Base-by-base conservation (phyloP, 164 flowering plant species). In the Aristolochia californica region DNA sequence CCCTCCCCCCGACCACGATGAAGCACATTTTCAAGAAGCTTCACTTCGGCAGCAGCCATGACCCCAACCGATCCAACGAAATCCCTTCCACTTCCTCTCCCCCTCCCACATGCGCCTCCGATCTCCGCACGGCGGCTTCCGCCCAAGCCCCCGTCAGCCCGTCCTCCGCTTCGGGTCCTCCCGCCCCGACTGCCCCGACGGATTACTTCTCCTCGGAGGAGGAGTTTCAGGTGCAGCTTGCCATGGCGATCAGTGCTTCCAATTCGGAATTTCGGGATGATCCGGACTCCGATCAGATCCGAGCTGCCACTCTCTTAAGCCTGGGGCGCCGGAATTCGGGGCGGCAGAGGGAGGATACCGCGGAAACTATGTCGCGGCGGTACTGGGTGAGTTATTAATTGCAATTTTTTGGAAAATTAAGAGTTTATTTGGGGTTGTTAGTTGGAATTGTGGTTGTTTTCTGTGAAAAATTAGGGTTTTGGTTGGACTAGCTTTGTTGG, bases 1-100 rank as follows among this genome's bases (percentile, higher is more conserved):
- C 10, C 7, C 5, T 7, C 1, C 5, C 11, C 40, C 40, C 5
- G 40, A 34, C 40, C 10, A 50, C 45, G 64, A 87, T 94, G 96
- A 94, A 86, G 68, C 77, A 89, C 87, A 94, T 94, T 77, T 85
- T 94, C 85, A 87, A 85, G 82, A 94, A 87, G 74, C 87, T 87
- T 26, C 95, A 89, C 72, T 68, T 67, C 66, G 86, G 80, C 25
- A 64, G 70, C 68, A 75, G 58, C 58, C 81, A 81, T 70, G 82
- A 86, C 12, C 76, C 83, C 24, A 76, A 70, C 55, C 87, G 88
- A 55, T 72, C 85, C 18, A 79, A 81, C 70, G 96, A 84, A 55
- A 56, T 68, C 59, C 65, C 66, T 0, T 52, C 30, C 25, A 5
- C 54, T 51, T 13, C 54, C 26, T 52, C 66, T 0, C 45, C 56